Evolutionary conservation across 371 early-diverging fungal genomes (phyloP), one percentile per base, ranked within the genome.

Genomic region (Mucor racemosus): DNA sequence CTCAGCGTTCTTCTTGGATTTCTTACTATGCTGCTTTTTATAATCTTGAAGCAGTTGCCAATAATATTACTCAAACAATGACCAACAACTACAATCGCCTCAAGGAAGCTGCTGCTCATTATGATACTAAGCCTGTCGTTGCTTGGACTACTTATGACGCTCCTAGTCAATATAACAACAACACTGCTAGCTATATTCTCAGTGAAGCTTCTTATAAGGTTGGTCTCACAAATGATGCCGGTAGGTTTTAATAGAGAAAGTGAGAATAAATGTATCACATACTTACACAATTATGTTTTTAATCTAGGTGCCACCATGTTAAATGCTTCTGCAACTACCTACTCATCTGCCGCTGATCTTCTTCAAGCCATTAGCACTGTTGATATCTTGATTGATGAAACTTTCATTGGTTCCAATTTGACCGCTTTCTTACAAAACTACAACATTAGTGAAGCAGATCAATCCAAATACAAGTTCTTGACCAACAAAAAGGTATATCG

Each of bases 21-120:
- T 88, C 89, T 75, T 93, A 88, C 76, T 92, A 89, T 78, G 86
- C 87, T 33, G 78, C 85, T 19, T 93, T 91, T 75, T 91, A 88
- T 75, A 91, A 91, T 68, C 73, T 85, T 55, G 93, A 92, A 66
- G 75, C 72, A 31, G 56, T 70, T n/a, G 90, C 91, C 48, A 88
- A 89, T 68, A 62, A 71, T n/a, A 65, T 87, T 44, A 81, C 85
- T 41, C 64, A 70, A 7, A 36, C 74, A 7, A 89, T 92, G 61
- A 85, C 80, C 50, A 66, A 77, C 72, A 92, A 92, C 77, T 93
- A 92, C 74, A 78, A 86, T 64, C 86, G 88, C 72, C 76, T 89
- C 63, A 84, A 79, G 66, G 53, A 64, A 17, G 81, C 84, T n/a
- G 82, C 88, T 26, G 58, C 73, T 56, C 76, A 77, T 64, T 84